phyloP scores from a whole-genome alignment of 768 basidiomycete genomes.

The Xerocomus potaroensis region DNA sequence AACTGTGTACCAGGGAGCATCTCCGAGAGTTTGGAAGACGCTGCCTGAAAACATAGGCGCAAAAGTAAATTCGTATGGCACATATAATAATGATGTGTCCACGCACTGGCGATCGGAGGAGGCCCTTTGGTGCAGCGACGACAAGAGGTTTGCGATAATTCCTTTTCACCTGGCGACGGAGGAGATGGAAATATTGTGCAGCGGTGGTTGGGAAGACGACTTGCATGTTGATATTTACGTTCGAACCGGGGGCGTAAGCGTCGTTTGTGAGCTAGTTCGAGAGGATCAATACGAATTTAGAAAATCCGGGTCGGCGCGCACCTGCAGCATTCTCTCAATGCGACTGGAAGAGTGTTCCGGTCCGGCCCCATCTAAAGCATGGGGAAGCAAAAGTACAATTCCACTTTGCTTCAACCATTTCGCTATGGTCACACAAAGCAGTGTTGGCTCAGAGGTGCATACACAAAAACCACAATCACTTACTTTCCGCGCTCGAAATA shows the following conservation, averaged over 20 bases:
- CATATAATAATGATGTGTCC: neutral
- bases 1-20: conserved; percentile 58
- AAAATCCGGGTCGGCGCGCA: no score
- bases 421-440: conserved; percentile 40
- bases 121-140: conserved; percentile 79
- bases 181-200: conserved; percentile 88
- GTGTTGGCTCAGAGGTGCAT: neutral
- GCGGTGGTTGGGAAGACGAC: conserved; percentile 85
- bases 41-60: conserved; percentile 45
- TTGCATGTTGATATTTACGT: conserved; percentile 72
- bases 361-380: conserved; percentile 89
- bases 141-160: conserved; percentile 87
- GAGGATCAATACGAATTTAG: neutral
- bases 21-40: conserved; percentile 63
- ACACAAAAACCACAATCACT: conserved; percentile 18
- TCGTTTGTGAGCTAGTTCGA: conserved; percentile 72
- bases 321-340: conserved; percentile 89
- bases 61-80: neutral
- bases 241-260: conserved; percentile 34
- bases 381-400: conserved; percentile 79
- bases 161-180: conserved; percentile 80
- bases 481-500: conserved; percentile 79
- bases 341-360: conserved; percentile 91
- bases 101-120: conserved; percentile 71
- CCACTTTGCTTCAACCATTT: conserved; percentile 95